Percentiles rank a stretch among this genome's conserved stretches.
Evolutionary conservation across 352 stramenopile species (phyloP).

Genomic region (Globisporangium irregulare): DNA sequence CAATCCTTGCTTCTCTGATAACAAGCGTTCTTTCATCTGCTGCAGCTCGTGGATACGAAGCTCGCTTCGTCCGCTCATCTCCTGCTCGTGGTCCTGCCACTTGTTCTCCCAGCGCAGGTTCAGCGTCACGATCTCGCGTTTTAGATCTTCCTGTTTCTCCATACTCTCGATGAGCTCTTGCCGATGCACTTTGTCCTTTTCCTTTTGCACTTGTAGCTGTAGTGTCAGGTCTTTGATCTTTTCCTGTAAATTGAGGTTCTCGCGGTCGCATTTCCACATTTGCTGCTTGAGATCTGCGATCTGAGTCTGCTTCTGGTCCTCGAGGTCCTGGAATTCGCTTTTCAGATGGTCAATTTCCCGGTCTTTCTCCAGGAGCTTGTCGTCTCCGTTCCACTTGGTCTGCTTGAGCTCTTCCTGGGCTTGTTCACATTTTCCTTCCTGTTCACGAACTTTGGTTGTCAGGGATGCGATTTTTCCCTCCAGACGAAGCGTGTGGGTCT

Average conservation of each 20-base stretch:
- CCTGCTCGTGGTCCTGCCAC: slow-evolving; percentile 60
- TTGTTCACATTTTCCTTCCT: slow-evolving; percentile 47
- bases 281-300: slow-evolving; percentile 52
- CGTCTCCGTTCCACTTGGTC: slow-evolving; percentile 55
- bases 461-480: slow-evolving; percentile 50
- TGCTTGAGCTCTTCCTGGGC: slow-evolving; percentile 61
- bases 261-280: slow-evolving; percentile 43
- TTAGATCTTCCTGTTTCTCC: slow-evolving; percentile 62
- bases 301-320: slow-evolving; percentile 46
- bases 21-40: slow-evolving; percentile 47
- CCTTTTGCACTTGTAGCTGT: slow-evolving; percentile 48
- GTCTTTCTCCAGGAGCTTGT: slow-evolving; percentile 59
- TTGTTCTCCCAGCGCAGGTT: slow-evolving; percentile 71
- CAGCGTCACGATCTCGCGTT: slow-evolving; percentile 57
- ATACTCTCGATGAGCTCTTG: slow-evolving; percentile 49
- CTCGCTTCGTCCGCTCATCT: slow-evolving; percentile 41
- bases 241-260: slow-evolving; percentile 41
- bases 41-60: slow-evolving; percentile 51
- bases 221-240: slow-evolving; percentile 41
- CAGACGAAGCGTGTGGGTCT: slow-evolving; percentile 21
- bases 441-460: slow-evolving; percentile 40
- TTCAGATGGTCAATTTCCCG: slow-evolving; percentile 45
- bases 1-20: slow-evolving; percentile 52
- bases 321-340: slow-evolving; percentile 49
- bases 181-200: slow-evolving; percentile 59